phyloP scores from a whole-genome alignment of 306 rosid genomes.

The Ziziphus jujuba region DNA sequence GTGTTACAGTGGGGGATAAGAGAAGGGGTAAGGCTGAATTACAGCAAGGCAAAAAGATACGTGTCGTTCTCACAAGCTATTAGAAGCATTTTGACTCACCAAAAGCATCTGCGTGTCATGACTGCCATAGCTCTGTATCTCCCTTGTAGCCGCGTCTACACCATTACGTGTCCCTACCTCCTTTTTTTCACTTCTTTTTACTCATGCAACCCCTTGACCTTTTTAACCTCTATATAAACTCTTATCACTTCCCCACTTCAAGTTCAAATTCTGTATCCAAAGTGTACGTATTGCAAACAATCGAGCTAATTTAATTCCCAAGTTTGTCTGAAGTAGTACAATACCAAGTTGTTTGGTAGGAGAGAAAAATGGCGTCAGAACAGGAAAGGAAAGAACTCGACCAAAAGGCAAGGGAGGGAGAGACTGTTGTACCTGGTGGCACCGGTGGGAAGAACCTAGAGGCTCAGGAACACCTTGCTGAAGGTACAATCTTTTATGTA shows the following conservation, averaged over 20 bases:
- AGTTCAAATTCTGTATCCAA: too few relatives aligned
- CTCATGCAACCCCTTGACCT: neutral
- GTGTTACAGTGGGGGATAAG: too few relatives aligned
- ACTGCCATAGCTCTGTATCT: neutral
- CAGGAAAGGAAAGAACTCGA: conserved; percentile 56
- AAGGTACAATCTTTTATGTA: too few relatives aligned
- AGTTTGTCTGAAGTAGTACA: neutral
- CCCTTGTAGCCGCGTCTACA: conserved; percentile 19
- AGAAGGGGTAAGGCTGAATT: too few relatives aligned
- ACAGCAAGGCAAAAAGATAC: neutral
- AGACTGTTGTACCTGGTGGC: conserved; percentile 77
- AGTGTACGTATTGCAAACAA: neutral
- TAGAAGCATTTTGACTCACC: neutral
- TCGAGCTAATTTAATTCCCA: neutral
- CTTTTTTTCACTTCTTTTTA: too few relatives aligned
- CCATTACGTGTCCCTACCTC: conserved; percentile 19
- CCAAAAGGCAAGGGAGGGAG: conserved; percentile 59
- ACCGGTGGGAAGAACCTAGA: conserved; percentile 82
- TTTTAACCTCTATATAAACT: neutral
- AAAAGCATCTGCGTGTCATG: conserved; percentile 1
- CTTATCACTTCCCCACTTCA: neutral
- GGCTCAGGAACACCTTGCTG: conserved; percentile 79
- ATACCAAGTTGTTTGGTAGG: neutral
- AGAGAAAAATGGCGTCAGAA: conserved; percentile 45
- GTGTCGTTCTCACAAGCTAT: conserved; percentile 11